Percentiles rank a stretch among this genome's conserved stretches.
Conservation (phyloP, 257 asterid genomes). For the Ilex aquifolium region DNA sequence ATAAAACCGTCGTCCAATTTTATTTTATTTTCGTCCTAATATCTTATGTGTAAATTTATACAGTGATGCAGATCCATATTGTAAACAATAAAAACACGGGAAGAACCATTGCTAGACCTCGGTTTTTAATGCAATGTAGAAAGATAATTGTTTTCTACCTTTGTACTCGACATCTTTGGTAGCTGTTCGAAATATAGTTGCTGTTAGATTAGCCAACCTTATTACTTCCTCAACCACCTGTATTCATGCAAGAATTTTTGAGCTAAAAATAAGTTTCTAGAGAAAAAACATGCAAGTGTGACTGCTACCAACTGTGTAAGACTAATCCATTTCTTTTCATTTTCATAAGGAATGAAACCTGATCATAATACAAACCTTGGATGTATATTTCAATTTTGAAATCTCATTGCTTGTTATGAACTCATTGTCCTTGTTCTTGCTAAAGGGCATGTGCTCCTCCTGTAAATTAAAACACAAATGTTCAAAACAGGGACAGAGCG, state of each 20-base stretch:
- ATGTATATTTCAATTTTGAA: constrained; percentile 32
- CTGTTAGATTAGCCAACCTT: constrained; percentile 44
- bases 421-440: constrained; percentile 31
- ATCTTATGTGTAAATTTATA: no score
- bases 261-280: no score
- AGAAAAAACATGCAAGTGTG: no score
- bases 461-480: no score
- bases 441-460: not conserved
- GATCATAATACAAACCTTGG: constrained; percentile 19
- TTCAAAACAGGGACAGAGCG: no score
- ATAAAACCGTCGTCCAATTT: no score
- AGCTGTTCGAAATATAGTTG: constrained; percentile 35
- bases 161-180: constrained; percentile 40
- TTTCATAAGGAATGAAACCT: not conserved
- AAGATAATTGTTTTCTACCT: constrained; percentile 18
- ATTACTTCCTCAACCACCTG: constrained; percentile 58
- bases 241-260: not conserved
- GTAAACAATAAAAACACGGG: no score
- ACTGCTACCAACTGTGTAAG: no score
- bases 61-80: no score
- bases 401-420: constrained; percentile 40
- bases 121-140: not conserved
- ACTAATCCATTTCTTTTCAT: no score
- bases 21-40: no score
- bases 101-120: no score